phyloP scores from a whole-genome alignment of 2,329 filamentous ascomycete species.

The Cladobotryum mycophilum region DNA sequence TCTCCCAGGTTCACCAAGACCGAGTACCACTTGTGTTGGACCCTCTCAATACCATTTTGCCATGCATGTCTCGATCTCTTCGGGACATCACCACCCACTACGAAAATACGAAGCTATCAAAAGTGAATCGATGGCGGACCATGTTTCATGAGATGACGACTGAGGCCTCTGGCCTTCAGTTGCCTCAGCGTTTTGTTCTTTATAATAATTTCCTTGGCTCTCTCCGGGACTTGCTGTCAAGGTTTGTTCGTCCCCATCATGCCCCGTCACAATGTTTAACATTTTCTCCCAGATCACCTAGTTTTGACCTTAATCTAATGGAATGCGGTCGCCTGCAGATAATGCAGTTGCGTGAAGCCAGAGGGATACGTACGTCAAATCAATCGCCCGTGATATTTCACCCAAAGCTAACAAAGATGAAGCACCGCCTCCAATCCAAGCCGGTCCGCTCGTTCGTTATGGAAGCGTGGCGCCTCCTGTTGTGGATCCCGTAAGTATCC shows the following conservation, averaged over 20 bases:
- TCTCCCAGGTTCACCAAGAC: constrained; percentile 44
- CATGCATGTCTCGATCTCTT: constrained; percentile 47
- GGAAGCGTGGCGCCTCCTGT: constrained; percentile 21
- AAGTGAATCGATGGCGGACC: constrained; percentile 48
- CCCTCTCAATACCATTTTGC: constrained; percentile 51
- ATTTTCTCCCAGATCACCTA: constrained; percentile 29
- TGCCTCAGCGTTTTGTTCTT: constrained; percentile 48
- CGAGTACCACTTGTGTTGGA: constrained; percentile 47
- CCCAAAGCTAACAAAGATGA: neutral
- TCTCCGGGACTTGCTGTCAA: constrained; percentile 44
- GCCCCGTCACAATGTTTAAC: constrained; percentile 13
- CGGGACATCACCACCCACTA: constrained; percentile 47
- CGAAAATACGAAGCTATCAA: constrained; percentile 42
- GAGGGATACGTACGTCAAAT: constrained; percentile 42
- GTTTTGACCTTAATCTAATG: constrained; percentile 51
- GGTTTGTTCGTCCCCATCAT: constrained; percentile 29
- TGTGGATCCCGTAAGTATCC: constrained; percentile 19
- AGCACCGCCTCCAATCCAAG: constrained; percentile 28
- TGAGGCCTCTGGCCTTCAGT: constrained; percentile 43
- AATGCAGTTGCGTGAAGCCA: constrained; percentile 45
- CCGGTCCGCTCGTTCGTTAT: constrained; percentile 28
- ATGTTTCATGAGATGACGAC: constrained; percentile 53
- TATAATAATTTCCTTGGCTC: constrained; percentile 50
- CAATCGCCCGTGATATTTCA: too few species aligned
- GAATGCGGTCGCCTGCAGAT: constrained; percentile 44